Percentiles rank a stretch among this genome's conserved stretches.
These are phyloP conservation scores for Cercospora berteroae DNA, from an alignment of 2,329 filamentous ascomycete genomes.

Conservation along the genomic window DNA sequence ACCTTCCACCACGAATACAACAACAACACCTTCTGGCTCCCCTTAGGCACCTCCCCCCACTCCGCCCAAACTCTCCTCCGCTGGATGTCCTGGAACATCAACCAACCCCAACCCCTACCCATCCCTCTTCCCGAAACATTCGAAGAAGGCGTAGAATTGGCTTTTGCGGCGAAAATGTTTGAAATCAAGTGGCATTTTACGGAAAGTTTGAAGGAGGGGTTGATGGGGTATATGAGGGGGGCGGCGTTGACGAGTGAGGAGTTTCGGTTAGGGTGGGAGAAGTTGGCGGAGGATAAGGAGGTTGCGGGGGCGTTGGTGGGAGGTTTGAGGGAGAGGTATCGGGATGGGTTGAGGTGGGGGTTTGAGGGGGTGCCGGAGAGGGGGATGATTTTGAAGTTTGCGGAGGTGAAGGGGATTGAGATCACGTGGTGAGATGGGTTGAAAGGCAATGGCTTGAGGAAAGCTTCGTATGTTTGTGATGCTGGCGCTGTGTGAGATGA, in stretches of 20 bases:
- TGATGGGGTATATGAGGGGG: background rate
- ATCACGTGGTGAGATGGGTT: background rate
- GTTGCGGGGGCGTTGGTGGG: background rate
- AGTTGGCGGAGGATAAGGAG: background rate
- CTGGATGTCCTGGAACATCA: background rate
- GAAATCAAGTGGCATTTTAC: background rate
- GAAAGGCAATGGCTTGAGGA: background rate
- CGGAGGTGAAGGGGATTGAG: background rate
- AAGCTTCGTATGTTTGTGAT: background rate
- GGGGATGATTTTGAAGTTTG: background rate
- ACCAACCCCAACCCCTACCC: background rate
- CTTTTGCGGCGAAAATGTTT: background rate
- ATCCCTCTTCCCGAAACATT: background rate
- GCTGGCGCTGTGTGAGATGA: background rate
- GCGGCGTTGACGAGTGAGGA: background rate
- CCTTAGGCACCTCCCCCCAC: background rate
- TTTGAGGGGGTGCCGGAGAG: background rate
- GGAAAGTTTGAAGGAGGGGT: background rate
- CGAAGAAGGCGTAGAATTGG: background rate
- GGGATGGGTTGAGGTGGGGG: background rate
- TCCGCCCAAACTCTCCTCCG: background rate
- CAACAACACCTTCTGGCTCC: background rate
- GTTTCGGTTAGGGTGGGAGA: background rate
- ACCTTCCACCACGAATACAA: background rate
- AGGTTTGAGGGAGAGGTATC: background rate